Percentiles rank a stretch among this genome's conserved stretches.
Conservation (phyloP, 169 alveolate species). For the Amoebophrya sp. region DNA sequence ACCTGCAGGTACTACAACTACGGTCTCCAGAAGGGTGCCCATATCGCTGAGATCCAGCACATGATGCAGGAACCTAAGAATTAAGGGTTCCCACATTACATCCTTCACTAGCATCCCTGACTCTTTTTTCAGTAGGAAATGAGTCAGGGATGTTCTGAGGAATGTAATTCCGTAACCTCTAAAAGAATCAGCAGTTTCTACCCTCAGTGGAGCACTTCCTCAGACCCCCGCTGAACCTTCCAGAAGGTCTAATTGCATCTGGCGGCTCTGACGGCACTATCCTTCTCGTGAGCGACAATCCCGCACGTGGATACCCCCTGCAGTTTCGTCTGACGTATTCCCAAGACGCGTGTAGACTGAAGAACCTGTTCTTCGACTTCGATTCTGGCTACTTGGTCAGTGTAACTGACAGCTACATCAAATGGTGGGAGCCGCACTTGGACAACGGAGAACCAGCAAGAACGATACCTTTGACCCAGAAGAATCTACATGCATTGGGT, state of each 20-base stretch:
- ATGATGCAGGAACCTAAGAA: neutral
- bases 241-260: neutral
- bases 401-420: neutral
- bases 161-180: no score
- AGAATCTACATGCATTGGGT: neutral
- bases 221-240: neutral
- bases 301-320: neutral
- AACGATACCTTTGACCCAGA: neutral
- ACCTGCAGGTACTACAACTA: neutral
- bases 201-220: slow-evolving; percentile 3
- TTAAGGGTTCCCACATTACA: no score
- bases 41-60: neutral
- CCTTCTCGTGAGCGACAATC: neutral
- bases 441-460: slow-evolving; percentile 13
- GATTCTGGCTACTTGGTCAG: neutral
- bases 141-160: no score
- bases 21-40: neutral
- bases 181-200: neutral
- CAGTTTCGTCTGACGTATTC: neutral
- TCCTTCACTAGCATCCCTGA: no score
- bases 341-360: neutral
- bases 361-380: neutral
- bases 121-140: no score
- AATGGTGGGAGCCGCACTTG: neutral
- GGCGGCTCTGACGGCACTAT: neutral